Evolutionary conservation across 805 yeast genomes (phyloP).

Genomic region (Tetrapisispora taiwanensis): DNA sequence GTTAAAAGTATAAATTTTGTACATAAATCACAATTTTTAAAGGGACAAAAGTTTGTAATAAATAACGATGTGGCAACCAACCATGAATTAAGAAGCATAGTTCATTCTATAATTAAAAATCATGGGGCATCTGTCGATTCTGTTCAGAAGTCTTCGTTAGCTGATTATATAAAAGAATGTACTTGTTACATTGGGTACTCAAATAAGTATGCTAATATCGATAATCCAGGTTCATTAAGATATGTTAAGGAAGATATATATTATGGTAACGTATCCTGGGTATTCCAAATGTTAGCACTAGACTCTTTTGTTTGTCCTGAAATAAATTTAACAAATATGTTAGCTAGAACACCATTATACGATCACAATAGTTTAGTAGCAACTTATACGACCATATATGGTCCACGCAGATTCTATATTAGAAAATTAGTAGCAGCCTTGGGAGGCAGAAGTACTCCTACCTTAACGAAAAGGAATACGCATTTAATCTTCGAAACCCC

Average conservation of each 20-base stretch:
- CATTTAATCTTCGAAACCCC: slow-evolving; percentile 61
- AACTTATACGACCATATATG: slow-evolving; percentile 71
- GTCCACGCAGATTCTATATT: slow-evolving; percentile 71
- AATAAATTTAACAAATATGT: slow-evolving; percentile 55
- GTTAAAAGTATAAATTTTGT: too few relatives aligned
- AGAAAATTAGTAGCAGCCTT: slow-evolving; percentile 50
- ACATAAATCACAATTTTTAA: not conserved
- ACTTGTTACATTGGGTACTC: not conserved
- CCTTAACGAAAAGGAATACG: slow-evolving; percentile 53
- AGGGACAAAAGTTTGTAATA: not conserved
- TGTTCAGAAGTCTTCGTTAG: too few relatives aligned
- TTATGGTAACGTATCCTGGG: slow-evolving; percentile 68
- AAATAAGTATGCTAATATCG: not conserved
- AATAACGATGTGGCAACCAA: not conserved
- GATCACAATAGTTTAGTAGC: slow-evolving; percentile 45
- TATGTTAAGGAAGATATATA: not conserved
- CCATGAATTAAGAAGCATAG: too few relatives aligned
- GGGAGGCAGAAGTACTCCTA: slow-evolving; percentile 71
- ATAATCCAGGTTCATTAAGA: not conserved
- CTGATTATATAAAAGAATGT: not conserved
- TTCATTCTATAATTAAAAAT: too few relatives aligned
- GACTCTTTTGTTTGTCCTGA: slow-evolving; percentile 47
- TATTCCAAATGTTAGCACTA: slow-evolving; percentile 53
- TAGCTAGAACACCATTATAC: slow-evolving; percentile 39
- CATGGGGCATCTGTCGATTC: too few relatives aligned